These are phyloP conservation scores for Backusella tuberculispora DNA, from an alignment of 192 early-diverging fungal genomes.

Conservation along the genomic window DNA sequence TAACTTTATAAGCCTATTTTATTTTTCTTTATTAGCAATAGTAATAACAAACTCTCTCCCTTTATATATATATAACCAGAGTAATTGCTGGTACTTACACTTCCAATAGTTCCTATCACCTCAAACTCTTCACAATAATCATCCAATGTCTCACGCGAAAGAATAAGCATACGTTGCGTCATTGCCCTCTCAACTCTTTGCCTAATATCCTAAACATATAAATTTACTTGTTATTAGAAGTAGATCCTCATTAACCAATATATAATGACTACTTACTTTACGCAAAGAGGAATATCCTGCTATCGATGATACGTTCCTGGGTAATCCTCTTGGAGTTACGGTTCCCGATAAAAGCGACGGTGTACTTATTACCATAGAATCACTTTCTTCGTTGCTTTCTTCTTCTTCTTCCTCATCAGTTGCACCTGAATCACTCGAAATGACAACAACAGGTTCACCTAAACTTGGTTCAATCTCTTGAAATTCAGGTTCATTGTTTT, in stretches of 20 bases:
- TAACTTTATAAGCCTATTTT: background rate
- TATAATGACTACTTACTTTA: background rate
- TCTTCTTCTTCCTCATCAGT: background rate
- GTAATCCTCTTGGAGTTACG: background rate
- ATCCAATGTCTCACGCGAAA: background rate
- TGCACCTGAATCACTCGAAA: background rate
- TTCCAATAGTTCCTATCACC: background rate
- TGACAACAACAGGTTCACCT: background rate
- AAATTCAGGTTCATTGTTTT: too few relatives aligned
- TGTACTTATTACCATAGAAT: background rate
- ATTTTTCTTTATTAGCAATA: background rate
- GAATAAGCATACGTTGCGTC: conserved; percentile 4
- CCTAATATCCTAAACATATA: background rate
- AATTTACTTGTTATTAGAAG: background rate
- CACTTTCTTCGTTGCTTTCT: background rate
- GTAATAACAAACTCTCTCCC: too few relatives aligned
- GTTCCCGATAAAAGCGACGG: too few relatives aligned
- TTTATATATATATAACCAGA: background rate
- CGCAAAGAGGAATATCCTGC: background rate
- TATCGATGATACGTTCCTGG: background rate
- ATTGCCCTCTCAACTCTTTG: background rate
- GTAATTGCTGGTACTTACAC: background rate
- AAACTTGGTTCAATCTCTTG: background rate
- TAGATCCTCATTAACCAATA: background rate
- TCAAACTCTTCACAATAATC: conserved; percentile 2